phyloP scores from a whole-genome alignment of 1,284 basidiomycete genomes.

The Pholiota adiposa region DNA sequence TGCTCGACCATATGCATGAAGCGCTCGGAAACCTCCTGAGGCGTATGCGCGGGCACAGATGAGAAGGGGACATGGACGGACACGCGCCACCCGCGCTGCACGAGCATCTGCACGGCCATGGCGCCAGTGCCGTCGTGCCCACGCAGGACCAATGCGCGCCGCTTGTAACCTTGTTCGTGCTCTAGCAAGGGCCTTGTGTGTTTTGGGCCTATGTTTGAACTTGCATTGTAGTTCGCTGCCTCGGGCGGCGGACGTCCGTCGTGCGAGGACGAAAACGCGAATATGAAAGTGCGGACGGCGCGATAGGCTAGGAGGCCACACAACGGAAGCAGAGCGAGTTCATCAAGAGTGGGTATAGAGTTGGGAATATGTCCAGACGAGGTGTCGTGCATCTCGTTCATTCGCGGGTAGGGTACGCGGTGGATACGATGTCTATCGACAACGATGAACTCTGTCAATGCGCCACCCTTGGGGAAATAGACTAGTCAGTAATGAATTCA shows the following conservation, averaged over 20 bases:
- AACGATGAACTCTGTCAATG: slow-evolving; percentile 82
- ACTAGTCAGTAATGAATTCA: slow-evolving; percentile 2
- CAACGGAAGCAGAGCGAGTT: slow-evolving; percentile 79
- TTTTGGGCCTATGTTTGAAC: background rate
- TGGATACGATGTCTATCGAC: slow-evolving; percentile 80
- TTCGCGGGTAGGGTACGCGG: slow-evolving; percentile 64
- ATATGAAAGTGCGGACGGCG: slow-evolving; percentile 66
- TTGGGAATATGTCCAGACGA: slow-evolving; percentile 19
- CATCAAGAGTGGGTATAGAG: slow-evolving; percentile 56
- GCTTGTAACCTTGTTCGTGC: slow-evolving; percentile 27
- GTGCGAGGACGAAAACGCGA: slow-evolving; percentile 37
- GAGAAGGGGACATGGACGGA: slow-evolving; percentile 65
- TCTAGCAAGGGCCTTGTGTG: slow-evolving; percentile 12
- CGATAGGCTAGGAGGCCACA: slow-evolving; percentile 80
- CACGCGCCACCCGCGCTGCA: slow-evolving; percentile 63
- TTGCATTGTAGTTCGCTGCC: background rate
- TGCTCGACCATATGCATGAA: slow-evolving; percentile 49
- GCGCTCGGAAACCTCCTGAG: slow-evolving; percentile 23
- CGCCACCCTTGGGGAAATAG: slow-evolving; percentile 64
- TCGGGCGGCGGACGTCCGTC: slow-evolving; percentile 14
- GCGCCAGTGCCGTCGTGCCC: slow-evolving; percentile 81
- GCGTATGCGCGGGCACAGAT: slow-evolving; percentile 24
- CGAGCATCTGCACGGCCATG: slow-evolving; percentile 76
- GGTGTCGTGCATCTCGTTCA: slow-evolving; percentile 23
- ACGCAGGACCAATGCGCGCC: slow-evolving; percentile 68